Evolutionary conservation across 2,329 filamentous ascomycete genomes (phyloP).

Genomic region (Talaromyces atroroseus): DNA sequence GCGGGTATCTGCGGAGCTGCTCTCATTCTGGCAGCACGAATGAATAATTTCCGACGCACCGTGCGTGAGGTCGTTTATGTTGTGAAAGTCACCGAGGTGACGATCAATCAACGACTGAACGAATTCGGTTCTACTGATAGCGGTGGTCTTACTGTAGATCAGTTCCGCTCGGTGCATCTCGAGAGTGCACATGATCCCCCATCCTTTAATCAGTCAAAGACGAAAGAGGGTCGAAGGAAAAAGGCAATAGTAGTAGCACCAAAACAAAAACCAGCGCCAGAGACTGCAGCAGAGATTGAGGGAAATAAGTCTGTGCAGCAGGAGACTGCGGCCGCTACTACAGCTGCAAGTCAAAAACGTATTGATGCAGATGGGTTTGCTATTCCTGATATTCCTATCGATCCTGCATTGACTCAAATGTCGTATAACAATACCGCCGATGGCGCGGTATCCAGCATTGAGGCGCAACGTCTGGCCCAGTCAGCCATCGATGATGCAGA

Average conservation of each 20-base stretch:
- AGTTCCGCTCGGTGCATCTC: conserved; percentile 57
- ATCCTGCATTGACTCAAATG: conserved; percentile 32
- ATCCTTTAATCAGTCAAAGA: conserved; percentile 59
- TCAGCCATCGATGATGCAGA: neutral
- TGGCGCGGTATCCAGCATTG: neutral
- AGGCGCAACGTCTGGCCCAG: conserved; percentile 1
- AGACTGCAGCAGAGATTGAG: conserved; percentile 41
- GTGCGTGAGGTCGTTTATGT: conserved; percentile 95
- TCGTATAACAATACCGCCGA: neutral
- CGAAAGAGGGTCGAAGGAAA: conserved; percentile 45
- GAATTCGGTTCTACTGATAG: conserved; percentile 88
- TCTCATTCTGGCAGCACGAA: conserved; percentile 87
- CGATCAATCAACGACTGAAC: conserved; percentile 82
- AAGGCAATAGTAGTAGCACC: conserved; percentile 15
- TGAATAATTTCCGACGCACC: conserved; percentile 95
- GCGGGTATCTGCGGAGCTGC: conserved; percentile 93
- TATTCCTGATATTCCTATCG: conserved; percentile 50
- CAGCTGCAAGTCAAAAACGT: conserved; percentile 32
- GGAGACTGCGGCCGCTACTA: conserved; percentile 16
- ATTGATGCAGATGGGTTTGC: conserved; percentile 64
- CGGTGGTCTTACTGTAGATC: conserved; percentile 77
- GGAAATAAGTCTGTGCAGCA: conserved; percentile 34
- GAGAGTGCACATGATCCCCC: conserved; percentile 77
- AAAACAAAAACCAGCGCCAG: too few relatives aligned
- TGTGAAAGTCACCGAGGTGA: conserved; percentile 91